Evolutionary conservation across 331 rosid species (phyloP).

Genomic region (Arachis monticola): DNA sequence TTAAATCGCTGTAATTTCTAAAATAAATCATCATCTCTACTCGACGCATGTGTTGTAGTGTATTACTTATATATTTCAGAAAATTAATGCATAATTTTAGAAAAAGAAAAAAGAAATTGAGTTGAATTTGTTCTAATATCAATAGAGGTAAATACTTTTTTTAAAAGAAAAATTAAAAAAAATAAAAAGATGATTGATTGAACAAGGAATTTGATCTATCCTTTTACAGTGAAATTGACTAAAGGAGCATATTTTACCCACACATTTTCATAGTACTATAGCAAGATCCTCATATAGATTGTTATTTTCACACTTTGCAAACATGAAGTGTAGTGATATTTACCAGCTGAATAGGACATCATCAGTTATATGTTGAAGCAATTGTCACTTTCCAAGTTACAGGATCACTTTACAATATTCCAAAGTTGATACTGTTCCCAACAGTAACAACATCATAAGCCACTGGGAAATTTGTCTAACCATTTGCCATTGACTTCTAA

Average conservation of each 20-base stretch:
- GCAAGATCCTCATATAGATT: not conserved
- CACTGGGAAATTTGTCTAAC: not conserved
- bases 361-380: slow-evolving; percentile 23
- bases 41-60: no score
- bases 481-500: not conserved
- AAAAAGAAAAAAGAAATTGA: no score
- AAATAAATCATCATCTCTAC: no score
- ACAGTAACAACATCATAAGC: not conserved
- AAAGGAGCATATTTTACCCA: slow-evolving; percentile 22
- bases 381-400: slow-evolving; percentile 38
- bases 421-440: slow-evolving; percentile 34
- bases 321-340: slow-evolving; percentile 31
- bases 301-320: slow-evolving; percentile 21
- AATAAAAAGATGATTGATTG: slow-evolving; percentile 18
- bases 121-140: no score
- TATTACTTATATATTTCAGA: no score
- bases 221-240: not conserved
- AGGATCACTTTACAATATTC: slow-evolving; percentile 4
- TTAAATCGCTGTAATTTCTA: no score
- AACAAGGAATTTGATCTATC: not conserved
- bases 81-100: no score
- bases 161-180: not conserved
- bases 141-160: not conserved
- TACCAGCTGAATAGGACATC: slow-evolving; percentile 29
- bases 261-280: slow-evolving; percentile 19